A percentile compares a stretch with the other conserved stretches of the same genome.
These are phyloP conservation scores for Populus hybrid DNA, from an alignment of 441 rosid genomes.

Conservation along the genomic window DNA sequence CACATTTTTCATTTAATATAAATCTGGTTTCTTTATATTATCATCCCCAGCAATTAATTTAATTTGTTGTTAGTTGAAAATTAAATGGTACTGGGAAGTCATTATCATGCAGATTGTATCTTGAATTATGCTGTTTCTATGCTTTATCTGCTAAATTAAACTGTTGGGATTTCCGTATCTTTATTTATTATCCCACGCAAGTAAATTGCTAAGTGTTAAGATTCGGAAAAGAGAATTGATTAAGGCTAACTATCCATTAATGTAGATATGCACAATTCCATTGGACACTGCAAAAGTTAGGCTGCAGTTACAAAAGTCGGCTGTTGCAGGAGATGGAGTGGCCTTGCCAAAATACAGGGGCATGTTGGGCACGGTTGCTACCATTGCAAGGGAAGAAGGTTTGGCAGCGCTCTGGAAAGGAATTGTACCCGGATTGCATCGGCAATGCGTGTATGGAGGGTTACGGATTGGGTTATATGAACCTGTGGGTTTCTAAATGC, in stretches of 20 bases:
- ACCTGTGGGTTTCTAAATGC: conserved; percentile 61
- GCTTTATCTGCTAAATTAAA: neutral
- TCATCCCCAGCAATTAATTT: neutral
- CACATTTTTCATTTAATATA: neutral
- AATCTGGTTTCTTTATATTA: neutral
- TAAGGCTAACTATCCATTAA: neutral
- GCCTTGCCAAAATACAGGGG: conserved; percentile 83
- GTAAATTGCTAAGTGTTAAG: too few relatives aligned
- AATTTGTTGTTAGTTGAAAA: neutral
- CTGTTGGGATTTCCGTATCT: neutral
- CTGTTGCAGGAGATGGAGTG: conserved; percentile 55
- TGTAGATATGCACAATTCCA: conserved; percentile 89
- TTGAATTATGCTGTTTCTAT: neutral
- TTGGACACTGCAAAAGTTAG: conserved; percentile 99
- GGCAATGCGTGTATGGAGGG: conserved; percentile 91
- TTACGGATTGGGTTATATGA: conserved; percentile 93
- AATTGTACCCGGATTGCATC: conserved; percentile 91
- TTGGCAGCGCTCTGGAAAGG: conserved; percentile 93
- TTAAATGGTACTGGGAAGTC: neutral
- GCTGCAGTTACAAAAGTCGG: conserved; percentile 94
- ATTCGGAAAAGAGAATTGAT: neutral
- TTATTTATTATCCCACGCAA: neutral
- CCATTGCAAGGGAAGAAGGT: conserved; percentile 97
- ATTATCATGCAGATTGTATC: neutral
- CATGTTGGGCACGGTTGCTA: conserved; percentile 87